Evolutionary conservation across 148 eudicot species (phyloP).

Genomic region (Silene latifolia): DNA sequence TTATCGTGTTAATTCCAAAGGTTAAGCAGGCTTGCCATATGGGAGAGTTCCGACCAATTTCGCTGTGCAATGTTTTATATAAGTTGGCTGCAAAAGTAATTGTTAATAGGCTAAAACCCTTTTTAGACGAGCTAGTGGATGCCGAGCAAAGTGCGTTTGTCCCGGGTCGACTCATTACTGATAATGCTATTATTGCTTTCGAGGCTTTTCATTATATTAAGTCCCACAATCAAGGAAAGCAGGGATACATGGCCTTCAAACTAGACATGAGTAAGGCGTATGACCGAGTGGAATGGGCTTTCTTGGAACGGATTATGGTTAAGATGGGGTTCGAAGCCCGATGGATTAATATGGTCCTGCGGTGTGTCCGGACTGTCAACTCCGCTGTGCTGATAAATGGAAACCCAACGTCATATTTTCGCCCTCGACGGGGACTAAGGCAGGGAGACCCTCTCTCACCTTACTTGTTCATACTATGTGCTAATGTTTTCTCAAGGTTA

Average conservation of each 20-base stretch:
- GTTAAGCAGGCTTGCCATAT: neutral
- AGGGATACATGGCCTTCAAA: conserved; percentile 10
- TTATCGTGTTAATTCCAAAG: too few relatives aligned
- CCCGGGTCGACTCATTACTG: too few relatives aligned
- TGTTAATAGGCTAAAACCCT: neutral
- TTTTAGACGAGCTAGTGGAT: neutral
- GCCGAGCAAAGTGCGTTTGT: neutral
- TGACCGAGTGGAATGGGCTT: neutral
- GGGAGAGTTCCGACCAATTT: neutral
- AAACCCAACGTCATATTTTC: neutral
- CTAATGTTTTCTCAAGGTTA: neutral
- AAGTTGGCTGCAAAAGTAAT: neutral
- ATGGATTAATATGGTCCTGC: neutral
- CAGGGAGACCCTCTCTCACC: conserved; percentile 5
- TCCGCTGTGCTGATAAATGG: neutral
- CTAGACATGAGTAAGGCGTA: neutral
- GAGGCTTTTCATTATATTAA: neutral
- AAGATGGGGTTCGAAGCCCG: neutral
- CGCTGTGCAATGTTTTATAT: neutral
- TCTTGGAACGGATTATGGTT: neutral
- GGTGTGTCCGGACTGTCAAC: neutral
- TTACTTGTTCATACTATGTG: neutral
- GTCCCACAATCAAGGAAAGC: neutral
- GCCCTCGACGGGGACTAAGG: neutral
- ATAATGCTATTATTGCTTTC: neutral